Percentiles rank a stretch among this genome's conserved stretches.
phyloP scores from a whole-genome alignment of 2,329 filamentous ascomycete species.

The Zasmidium angulare region DNA sequence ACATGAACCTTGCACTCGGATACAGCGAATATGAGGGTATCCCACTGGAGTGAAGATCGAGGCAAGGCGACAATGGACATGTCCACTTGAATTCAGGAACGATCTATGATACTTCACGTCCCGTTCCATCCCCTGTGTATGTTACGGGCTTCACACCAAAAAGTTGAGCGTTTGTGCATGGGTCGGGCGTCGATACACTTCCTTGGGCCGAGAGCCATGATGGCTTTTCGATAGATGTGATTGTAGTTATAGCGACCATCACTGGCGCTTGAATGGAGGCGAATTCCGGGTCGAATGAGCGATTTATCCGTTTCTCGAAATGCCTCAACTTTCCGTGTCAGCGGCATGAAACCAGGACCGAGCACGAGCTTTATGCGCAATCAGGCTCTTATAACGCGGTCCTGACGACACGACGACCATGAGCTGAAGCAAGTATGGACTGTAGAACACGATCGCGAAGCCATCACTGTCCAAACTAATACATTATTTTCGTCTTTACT shows the following conservation, averaged over 20 bases:
- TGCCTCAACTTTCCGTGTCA: background rate
- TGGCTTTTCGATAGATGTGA: background rate
- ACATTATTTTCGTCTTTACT: too few relatives aligned
- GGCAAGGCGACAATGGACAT: background rate
- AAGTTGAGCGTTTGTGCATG: constrained; percentile 1
- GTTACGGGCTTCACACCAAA: background rate
- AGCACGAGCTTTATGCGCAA: too few relatives aligned
- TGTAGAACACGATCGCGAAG: too few relatives aligned
- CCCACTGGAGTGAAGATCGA: constrained; percentile 52
- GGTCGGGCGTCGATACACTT: background rate
- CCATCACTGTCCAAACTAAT: too few relatives aligned
- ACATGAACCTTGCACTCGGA: constrained; percentile 90
- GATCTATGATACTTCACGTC: background rate
- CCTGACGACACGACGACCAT: too few relatives aligned
- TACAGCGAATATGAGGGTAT: constrained; percentile 89
- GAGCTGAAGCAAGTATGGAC: too few relatives aligned
- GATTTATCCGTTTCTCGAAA: background rate
- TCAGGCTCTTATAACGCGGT: too few relatives aligned
- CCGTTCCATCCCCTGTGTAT: background rate
- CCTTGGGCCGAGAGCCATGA: background rate
- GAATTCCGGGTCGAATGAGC: background rate
- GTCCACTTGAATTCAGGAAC: background rate
- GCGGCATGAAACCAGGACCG: background rate
- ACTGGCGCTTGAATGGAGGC: background rate
- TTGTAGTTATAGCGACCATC: constrained; percentile 1